phyloP scores from a whole-genome alignment of 2,329 filamentous ascomycete genomes.

The Pestalotiopsis sp. region DNA sequence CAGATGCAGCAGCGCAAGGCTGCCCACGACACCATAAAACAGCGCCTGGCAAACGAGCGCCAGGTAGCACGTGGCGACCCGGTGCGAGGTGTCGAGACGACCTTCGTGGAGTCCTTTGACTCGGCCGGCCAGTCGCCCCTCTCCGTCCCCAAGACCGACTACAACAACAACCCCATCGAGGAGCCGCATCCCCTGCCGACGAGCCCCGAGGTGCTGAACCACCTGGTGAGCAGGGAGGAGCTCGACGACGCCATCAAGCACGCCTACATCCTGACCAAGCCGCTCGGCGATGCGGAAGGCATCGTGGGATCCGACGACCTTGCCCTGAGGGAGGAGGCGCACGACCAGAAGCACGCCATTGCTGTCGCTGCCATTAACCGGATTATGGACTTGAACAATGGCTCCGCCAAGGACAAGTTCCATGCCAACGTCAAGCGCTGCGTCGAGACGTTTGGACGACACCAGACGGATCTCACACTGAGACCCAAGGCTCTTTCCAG shows the following conservation, averaged over 20 bases:
- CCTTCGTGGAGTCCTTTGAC: slow-evolving; percentile 83
- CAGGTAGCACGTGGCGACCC: slow-evolving; percentile 73
- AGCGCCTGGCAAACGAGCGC: slow-evolving; percentile 68
- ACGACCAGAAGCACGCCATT: slow-evolving; percentile 62
- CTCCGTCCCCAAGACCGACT: slow-evolving; percentile 40
- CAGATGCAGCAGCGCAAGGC: slow-evolving; percentile 84
- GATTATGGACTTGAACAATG: slow-evolving; percentile 78
- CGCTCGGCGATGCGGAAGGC: slow-evolving; percentile 41
- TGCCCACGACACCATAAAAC: slow-evolving; percentile 77
- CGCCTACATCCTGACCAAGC: slow-evolving; percentile 70
- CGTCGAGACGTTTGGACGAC: slow-evolving; percentile 85
- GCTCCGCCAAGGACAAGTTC: slow-evolving; percentile 75
- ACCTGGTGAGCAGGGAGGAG: slow-evolving; percentile 71
- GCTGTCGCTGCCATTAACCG: slow-evolving; percentile 77
- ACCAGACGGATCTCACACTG: slow-evolving; percentile 78
- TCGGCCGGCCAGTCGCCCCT: slow-evolving; percentile 54
- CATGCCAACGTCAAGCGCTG: slow-evolving; percentile 85
- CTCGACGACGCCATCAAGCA: slow-evolving; percentile 67
- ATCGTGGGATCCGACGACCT: slow-evolving; percentile 43
- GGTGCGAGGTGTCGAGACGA: slow-evolving; percentile 75
- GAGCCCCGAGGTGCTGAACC: slow-evolving; percentile 66
- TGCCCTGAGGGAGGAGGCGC: slow-evolving; percentile 38
- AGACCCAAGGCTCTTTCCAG: slow-evolving; percentile 59
- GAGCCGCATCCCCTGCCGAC: slow-evolving; percentile 48
- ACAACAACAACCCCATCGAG: slow-evolving; percentile 42